Base-by-base conservation (phyloP, 1,284 basidiomycete species). In the Malassezia sympodialis region DNA sequence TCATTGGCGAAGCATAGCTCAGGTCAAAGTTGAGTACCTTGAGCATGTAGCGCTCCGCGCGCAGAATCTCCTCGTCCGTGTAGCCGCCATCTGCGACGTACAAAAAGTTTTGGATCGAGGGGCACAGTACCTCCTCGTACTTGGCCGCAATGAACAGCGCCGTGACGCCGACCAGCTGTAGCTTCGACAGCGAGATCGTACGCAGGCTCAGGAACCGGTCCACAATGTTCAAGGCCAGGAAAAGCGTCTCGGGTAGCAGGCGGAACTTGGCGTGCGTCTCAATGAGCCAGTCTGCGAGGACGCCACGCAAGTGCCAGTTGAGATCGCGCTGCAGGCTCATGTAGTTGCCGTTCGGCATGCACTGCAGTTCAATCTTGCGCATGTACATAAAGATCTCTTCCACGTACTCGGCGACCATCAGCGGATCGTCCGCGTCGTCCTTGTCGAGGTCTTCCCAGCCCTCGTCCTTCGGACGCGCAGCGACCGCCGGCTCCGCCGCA, bases 361-460 rank as follows among this genome's bases (percentile, higher is more conserved):
- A 66, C 58, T 65, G 65, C 60, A 82, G 80, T 77, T 82, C 81
- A 55, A 81, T 75, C 61, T 83, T 77, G 74, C 87, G 86, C 78
- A 96, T 82, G 78, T 98, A 96, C 49, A 85, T 79, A 77, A 94
- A 94, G 56, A 96, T 93, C 60, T 96, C 94, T 24, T 81, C 79
- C 51, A 94, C 91, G 73, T 98, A 98, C 77, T 96, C 90, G 77
- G 84, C 87, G 59, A 94, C 91, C 91, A 96, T 96, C 58, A 88
- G 78, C 14, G 91, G 91, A 74, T 98, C 93, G 55, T 90, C 89
- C n/a, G 78, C 81, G 72, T 98, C 93, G 53, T 90, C 91, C 3
- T 83, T 85, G 67, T 96, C 93, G 17, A 96, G 80, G 72, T 96
- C 90, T 30, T 86, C 85, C 90, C 80, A 81, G 0, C 79, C 80